Evolutionary conservation across 441 rosid species (phyloP).

Genomic region (Theobroma grandiflorum): DNA sequence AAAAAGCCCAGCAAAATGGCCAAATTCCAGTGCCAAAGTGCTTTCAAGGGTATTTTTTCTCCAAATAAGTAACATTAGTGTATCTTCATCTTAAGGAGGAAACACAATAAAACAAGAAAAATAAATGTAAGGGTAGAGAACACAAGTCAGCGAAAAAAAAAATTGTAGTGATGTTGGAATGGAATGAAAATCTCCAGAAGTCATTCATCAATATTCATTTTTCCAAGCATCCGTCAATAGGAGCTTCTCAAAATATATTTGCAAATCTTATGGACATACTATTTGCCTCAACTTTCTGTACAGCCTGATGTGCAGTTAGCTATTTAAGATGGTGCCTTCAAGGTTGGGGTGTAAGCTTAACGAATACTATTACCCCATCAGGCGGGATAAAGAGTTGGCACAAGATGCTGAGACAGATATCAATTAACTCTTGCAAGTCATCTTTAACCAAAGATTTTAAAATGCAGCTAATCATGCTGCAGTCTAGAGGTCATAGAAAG

Average conservation of each 20-base stretch:
- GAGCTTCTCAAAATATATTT: not conserved
- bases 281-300: not conserved
- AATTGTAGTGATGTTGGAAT: not conserved
- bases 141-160: not conserved
- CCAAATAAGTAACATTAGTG: not conserved
- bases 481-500: not conserved
- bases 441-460: not conserved
- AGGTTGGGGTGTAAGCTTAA: not conserved
- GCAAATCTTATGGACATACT: not conserved
- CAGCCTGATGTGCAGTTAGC: not conserved
- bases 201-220: not conserved
- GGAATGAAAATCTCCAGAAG: not conserved
- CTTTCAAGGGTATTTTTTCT: not conserved
- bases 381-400: not conserved
- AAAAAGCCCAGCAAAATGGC: not conserved
- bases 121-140: too few species aligned
- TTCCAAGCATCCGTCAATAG: not conserved
- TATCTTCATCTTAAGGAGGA: not conserved
- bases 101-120: not conserved
- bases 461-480: not conserved
- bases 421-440: not conserved
- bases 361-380: not conserved
- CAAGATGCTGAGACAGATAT: not conserved
- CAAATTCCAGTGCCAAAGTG: not conserved
- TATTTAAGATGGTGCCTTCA: not conserved